Conservation (phyloP, 2,329 filamentous ascomycete genomes). For the Penicillium paneum region DNA sequence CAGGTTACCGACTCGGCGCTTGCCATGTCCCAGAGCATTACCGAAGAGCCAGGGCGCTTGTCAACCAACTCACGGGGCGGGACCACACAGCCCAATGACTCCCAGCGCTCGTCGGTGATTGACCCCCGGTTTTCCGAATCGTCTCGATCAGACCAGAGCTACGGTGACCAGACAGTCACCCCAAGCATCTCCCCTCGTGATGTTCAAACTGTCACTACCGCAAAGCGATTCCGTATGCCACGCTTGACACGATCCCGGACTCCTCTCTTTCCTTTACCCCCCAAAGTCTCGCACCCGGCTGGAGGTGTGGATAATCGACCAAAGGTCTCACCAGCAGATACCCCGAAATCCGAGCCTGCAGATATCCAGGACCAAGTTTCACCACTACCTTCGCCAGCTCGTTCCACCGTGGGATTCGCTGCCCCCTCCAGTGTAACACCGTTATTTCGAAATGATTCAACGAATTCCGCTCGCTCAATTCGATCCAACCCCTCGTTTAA, state of each 20-base stretch:
- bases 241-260: conserved; percentile 73
- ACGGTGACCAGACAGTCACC: conserved; percentile 60
- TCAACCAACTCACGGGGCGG: conserved; percentile 44
- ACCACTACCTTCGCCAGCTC: conserved; percentile 48
- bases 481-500: conserved; percentile 51
- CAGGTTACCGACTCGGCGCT: conserved; percentile 29
- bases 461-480: conserved; percentile 63
- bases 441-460: conserved; percentile 59
- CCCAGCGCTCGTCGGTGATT: conserved; percentile 60
- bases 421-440: conserved; percentile 46
- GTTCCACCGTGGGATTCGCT: conserved; percentile 51
- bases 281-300: conserved; percentile 51
- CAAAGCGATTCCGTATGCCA: conserved; percentile 76
- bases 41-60: conserved; percentile 59
- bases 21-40: conserved; percentile 50
- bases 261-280: conserved; percentile 82
- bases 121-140: conserved; percentile 74
- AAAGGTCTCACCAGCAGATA: conserved; percentile 22
- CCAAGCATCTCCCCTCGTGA: conserved; percentile 62
- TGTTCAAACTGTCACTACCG: conserved; percentile 53
- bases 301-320: conserved; percentile 16
- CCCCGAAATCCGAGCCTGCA: conserved; percentile 24
- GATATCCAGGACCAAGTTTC: conserved; percentile 38
- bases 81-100: conserved; percentile 61
- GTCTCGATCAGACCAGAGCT: conserved; percentile 83